Evolutionary conservation across 2,329 filamentous ascomycete species (phyloP), one percentile per base, ranked within the genome.

Genomic region (Colletotrichum cereale): DNA sequence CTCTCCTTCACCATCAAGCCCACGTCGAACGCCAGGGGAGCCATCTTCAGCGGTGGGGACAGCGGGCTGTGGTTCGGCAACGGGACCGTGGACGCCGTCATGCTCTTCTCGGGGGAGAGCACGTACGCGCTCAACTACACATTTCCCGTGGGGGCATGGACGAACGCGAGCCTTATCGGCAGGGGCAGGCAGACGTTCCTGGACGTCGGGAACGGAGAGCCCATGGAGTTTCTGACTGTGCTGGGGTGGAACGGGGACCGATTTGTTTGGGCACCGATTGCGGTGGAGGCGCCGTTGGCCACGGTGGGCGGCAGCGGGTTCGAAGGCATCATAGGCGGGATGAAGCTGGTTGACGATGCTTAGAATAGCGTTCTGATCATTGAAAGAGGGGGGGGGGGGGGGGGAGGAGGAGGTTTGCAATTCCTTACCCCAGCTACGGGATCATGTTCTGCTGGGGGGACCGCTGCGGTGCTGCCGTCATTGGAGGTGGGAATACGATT

Each of bases 1-100:
- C 81, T 90, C 1, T 81, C 84, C 0, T 80, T 90, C 18, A 78
- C 80, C 0, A 74, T 87, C 7, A 78, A 74, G 21, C 68, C 71
- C 58, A 73, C 57, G 36, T 67, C 58, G 10, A 47, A 62, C 21
- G 47, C 62, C 38, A 73, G 67, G 26, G 68, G 71, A 18, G 63
- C 71, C 52, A 64, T 72, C 40, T 57, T 71, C 53, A 64, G 64
- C 34, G 71, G 71, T 26, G 68, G 62, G n/a, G 71, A 73, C 60
- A 72, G 71, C 55, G 71, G 68, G 58, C 47, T 73, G 26, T 73
- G 71, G 71, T 73, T 67, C 24, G 71, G 68, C 26, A 73, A 73
- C 55, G 68, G 71, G 26, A 72, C 67, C n/a, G 60, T 71, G 47
- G 63, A 67, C 34, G 63, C 67, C 5, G 67, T 67, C 44, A 73